Percentiles rank a stretch among this genome's conserved stretches.
Conservation (phyloP, 345 rosid species). For the Barbarea vulgaris region DNA sequence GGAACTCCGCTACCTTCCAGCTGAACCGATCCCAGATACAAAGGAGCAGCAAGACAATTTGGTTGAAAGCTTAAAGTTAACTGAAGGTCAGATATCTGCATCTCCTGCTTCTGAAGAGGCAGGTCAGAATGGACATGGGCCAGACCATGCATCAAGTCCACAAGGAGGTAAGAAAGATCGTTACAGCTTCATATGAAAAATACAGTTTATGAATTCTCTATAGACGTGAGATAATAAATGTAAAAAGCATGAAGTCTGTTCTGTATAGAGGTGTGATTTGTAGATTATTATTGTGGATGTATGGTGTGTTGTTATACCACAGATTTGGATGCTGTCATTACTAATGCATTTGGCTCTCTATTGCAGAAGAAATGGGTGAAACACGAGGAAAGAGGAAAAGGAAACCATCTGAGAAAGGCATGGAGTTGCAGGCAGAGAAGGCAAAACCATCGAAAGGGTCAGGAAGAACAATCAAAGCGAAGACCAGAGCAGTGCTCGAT, state of each 20-base stretch:
- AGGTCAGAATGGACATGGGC: conserved; percentile 65
- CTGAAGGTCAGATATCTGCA: conserved; percentile 65
- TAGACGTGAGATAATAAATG: background rate
- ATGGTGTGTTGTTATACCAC: background rate
- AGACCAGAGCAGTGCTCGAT: conserved; percentile 56
- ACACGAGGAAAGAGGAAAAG: conserved; percentile 71
- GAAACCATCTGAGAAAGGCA: conserved; percentile 94
- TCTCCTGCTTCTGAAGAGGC: conserved; percentile 87
- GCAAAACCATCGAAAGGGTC: conserved; percentile 71
- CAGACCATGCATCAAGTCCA: conserved; percentile 69
- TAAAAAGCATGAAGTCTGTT: background rate
- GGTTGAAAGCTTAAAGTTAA: conserved; percentile 64
- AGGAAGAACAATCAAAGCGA: conserved; percentile 60
- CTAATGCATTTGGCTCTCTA: conserved; percentile 31
- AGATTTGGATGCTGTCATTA: conserved; percentile 17
- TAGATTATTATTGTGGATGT: conserved; percentile 21
- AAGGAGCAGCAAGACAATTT: conserved; percentile 70
- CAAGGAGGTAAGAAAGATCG: conserved; percentile 61
- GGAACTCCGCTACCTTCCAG: conserved; percentile 91
- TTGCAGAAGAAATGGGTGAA: conserved; percentile 80
- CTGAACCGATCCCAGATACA: conserved; percentile 80
- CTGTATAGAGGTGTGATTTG: background rate
- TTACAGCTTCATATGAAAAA: conserved; percentile 20
- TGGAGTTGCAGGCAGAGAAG: conserved; percentile 94
- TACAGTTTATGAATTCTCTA: background rate